Evolutionary conservation across 2,329 filamentous ascomycete genomes (phyloP).

Genomic region (Cercospora sojina): DNA sequence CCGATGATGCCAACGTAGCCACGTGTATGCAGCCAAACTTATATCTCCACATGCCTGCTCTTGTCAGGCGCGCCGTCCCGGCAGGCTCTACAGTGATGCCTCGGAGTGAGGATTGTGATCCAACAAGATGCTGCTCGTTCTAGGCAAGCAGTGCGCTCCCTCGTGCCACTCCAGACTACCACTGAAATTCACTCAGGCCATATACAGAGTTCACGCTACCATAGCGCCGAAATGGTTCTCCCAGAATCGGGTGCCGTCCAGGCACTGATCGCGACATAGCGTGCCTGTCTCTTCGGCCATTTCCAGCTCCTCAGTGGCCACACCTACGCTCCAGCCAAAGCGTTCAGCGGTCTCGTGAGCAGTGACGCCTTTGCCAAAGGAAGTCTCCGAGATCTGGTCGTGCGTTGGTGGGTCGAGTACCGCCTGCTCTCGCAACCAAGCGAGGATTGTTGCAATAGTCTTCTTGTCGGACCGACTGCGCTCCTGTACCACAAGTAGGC

Average conservation of each 20-base stretch:
- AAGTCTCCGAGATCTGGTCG: slow-evolving; percentile 67
- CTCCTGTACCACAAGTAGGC: slow-evolving; percentile 89
- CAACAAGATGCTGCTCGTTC: neutral
- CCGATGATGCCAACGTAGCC: neutral
- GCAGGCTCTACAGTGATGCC: neutral
- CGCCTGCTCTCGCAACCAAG: slow-evolving; percentile 67
- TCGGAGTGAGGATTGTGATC: neutral
- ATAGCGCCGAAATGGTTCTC: slow-evolving; percentile 58
- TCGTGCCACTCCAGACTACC: neutral
- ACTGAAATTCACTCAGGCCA: too few relatives aligned
- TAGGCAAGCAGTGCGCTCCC: neutral
- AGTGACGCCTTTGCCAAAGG: slow-evolving; percentile 81
- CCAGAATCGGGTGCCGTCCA: slow-evolving; percentile 93
- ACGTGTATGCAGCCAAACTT: neutral
- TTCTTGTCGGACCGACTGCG: slow-evolving; percentile 87
- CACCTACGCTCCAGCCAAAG: slow-evolving; percentile 96
- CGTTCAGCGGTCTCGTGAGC: slow-evolving; percentile 83
- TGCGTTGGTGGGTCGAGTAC: slow-evolving; percentile 47
- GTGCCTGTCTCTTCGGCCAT: slow-evolving; percentile 93
- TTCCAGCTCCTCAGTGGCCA: slow-evolving; percentile 90
- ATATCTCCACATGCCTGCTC: neutral
- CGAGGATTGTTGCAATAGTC: slow-evolving; percentile 72
- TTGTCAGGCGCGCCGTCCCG: neutral
- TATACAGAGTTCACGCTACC: neutral
- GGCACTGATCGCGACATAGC: slow-evolving; percentile 84